Evolutionary conservation across 208 protist species (phyloP).

Genomic region (Leishmania guyanensis): DNA sequence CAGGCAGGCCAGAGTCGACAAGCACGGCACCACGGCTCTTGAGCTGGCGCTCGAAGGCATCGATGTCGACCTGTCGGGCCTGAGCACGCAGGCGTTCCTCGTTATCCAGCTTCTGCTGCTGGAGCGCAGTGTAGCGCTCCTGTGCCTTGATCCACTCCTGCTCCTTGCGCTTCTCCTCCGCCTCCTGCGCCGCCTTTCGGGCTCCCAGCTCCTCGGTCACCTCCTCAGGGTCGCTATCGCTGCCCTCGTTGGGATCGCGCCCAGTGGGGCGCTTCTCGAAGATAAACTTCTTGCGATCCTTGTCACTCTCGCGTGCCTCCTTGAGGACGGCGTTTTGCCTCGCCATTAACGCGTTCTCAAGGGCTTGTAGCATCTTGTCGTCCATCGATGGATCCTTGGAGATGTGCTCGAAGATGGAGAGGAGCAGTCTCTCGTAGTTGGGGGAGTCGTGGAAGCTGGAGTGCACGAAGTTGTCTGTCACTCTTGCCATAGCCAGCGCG

Average conservation of each 20-base stretch:
- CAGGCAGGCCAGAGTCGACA: conserved; percentile 51
- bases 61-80: conserved; percentile 67
- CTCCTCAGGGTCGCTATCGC: conserved; percentile 47
- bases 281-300: conserved; percentile 53
- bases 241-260: conserved; percentile 53
- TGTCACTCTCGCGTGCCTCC: conserved; percentile 68
- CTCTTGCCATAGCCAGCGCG: conserved; percentile 67
- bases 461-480: conserved; percentile 64
- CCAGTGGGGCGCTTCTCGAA: conserved; percentile 45
- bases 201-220: conserved; percentile 34
- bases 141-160: conserved; percentile 42
- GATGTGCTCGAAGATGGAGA: conserved; percentile 50
- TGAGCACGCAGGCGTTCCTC: conserved; percentile 49
- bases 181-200: conserved; percentile 35
- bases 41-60: conserved; percentile 56
- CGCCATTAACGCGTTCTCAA: conserved; percentile 50
- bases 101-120: conserved; percentile 67
- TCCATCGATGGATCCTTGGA: conserved; percentile 35
- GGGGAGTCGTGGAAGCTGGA: conserved; percentile 48
- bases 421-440: conserved; percentile 62
- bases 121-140: conserved; percentile 51
- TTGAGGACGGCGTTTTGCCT: conserved; percentile 61
- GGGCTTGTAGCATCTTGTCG: conserved; percentile 40
- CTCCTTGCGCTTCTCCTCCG: conserved; percentile 50
- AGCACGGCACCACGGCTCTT: conserved; percentile 59